Conservation (phyloP, 306 rosid species). For the Lablab purpureus region DNA sequence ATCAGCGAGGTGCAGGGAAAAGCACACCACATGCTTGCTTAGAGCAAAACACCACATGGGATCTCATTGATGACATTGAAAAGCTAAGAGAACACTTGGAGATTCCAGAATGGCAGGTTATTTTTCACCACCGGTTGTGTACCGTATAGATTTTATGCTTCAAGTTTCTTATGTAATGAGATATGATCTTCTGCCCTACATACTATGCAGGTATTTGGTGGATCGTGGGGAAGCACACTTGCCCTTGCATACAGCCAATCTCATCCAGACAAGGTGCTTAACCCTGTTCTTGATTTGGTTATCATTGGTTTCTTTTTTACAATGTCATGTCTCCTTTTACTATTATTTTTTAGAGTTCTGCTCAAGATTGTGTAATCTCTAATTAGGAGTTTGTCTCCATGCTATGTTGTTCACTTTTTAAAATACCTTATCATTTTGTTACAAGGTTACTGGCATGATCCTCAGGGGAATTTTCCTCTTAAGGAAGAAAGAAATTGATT, state of each 20-base stretch:
- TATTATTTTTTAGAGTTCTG: background rate
- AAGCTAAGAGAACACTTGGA: constrained; percentile 85
- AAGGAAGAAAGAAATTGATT: constrained; percentile 94
- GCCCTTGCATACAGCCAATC: constrained; percentile 94
- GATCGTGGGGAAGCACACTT: constrained; percentile 98
- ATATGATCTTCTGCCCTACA: constrained; percentile 36
- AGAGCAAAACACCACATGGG: constrained; percentile 94
- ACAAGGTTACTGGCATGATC: constrained; percentile 84
- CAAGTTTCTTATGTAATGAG: constrained; percentile 6
- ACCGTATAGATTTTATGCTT: background rate
- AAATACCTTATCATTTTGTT: constrained; percentile 48
- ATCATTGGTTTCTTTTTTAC: constrained; percentile 25
- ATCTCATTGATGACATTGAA: constrained; percentile 87
- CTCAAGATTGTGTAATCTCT: constrained; percentile 25
- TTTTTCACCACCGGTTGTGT: constrained; percentile 35
- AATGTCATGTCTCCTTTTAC: constrained; percentile 4
- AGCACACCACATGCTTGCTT: constrained; percentile 98
- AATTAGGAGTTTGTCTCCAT: constrained; percentile 38
- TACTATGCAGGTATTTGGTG: constrained; percentile 86
- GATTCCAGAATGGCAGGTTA: constrained; percentile 97
- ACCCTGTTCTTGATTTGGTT: constrained; percentile 28
- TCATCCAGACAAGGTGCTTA: constrained; percentile 85
- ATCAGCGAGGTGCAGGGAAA: constrained; percentile 90
- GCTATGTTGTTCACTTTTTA: constrained; percentile 33
- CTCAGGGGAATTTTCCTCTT: constrained; percentile 91